Conservation (phyloP, 441 rosid species). For the Brassica hybrid region DNA sequence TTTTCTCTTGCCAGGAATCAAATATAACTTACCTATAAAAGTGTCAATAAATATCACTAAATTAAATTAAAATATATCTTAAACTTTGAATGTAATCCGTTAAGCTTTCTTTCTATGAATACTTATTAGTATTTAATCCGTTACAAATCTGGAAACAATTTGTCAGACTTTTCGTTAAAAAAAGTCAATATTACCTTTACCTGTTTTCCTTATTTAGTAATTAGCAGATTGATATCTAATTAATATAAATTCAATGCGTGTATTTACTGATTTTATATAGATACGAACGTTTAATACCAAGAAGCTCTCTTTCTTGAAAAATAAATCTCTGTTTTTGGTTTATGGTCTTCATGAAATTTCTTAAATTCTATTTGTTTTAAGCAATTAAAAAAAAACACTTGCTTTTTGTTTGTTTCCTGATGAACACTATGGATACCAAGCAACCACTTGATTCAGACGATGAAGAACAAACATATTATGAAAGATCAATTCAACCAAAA, state of each 20-base stretch:
- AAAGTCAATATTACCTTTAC: background rate
- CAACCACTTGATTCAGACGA: conserved; percentile 13
- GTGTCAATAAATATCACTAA: background rate
- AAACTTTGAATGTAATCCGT: background rate
- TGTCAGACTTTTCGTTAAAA: background rate
- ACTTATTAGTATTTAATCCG: background rate
- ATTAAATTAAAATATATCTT: background rate
- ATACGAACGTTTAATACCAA: background rate
- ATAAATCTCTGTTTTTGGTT: background rate
- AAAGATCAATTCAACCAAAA: conserved; percentile 21
- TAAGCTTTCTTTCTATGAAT: conserved; percentile 15
- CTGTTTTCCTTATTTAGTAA: background rate
- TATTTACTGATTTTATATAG: background rate
- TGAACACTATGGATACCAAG: conserved; percentile 30
- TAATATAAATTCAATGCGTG: conserved; percentile 2
- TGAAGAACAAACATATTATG: conserved; percentile 22
- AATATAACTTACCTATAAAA: conserved; percentile 6
- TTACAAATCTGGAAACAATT: background rate
- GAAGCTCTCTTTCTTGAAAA: background rate
- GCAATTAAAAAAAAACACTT: too few relatives aligned
- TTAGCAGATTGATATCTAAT: background rate
- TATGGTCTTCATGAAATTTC: conserved; percentile 1
- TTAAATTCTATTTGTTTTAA: background rate
- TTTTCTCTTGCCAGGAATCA: background rate
- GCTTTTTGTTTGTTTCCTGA: background rate